Evolutionary conservation across 345 rosid genomes (phyloP).

Genomic region (Dipteronia dyeriana): DNA sequence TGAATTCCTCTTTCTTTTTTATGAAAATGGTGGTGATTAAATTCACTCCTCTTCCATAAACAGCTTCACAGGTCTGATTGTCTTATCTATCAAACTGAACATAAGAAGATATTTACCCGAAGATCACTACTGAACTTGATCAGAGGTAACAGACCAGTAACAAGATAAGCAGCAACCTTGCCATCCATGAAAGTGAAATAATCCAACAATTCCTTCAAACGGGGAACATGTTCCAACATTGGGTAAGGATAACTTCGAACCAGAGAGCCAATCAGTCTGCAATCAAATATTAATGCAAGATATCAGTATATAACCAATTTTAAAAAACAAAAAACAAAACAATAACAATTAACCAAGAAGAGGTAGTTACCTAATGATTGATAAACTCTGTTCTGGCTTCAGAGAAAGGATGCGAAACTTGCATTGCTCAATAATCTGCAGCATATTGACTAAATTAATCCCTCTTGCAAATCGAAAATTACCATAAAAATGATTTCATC

Average conservation of each 20-base stretch:
- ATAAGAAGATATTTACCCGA: slow-evolving; percentile 47
- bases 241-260: slow-evolving; percentile 57
- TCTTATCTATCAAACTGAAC: slow-evolving; percentile 11
- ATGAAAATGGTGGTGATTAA: not conserved
- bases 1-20: not conserved
- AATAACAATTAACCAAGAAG: not conserved
- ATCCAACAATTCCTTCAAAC: slow-evolving; percentile 82
- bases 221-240: slow-evolving; percentile 65
- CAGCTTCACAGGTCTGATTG: not conserved
- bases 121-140: slow-evolving; percentile 65
- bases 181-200: slow-evolving; percentile 71
- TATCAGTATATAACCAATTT: not conserved
- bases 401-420: slow-evolving; percentile 72
- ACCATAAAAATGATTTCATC: not conserved
- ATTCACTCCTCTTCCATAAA: not conserved
- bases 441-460: not conserved
- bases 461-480: not conserved
- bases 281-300: slow-evolving; percentile 22
- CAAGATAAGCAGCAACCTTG: slow-evolving; percentile 57
- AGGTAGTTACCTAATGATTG: slow-evolving; percentile 54
- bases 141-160: slow-evolving; percentile 68
- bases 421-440: slow-evolving; percentile 86
- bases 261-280: slow-evolving; percentile 66
- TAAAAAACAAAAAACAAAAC: not conserved
- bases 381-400: slow-evolving; percentile 63